These are phyloP conservation scores for Gentiana straminea DNA, from an alignment of 257 asterid genomes.

Conservation along the genomic window DNA sequence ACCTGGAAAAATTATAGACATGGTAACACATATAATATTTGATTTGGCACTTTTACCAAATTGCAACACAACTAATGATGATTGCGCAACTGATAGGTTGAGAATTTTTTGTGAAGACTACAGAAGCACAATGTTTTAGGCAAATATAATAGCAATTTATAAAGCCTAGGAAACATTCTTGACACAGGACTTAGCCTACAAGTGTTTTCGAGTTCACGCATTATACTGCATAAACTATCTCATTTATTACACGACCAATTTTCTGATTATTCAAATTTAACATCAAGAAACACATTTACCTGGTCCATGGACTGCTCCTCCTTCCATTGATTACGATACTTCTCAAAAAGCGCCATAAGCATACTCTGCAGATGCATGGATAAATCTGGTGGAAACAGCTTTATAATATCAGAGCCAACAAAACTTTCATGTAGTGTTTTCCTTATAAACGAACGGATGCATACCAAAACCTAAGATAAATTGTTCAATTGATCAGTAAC, in stretches of 20 bases:
- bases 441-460: constrained; percentile 30
- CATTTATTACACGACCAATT: neutral
- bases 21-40: too few relatives aligned
- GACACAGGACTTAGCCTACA: too few relatives aligned
- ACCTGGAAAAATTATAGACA: too few relatives aligned
- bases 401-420: constrained; percentile 20
- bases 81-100: too few relatives aligned
- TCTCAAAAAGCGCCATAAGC: constrained; percentile 26
- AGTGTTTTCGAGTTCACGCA: too few relatives aligned
- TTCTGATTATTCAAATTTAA: neutral
- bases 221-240: neutral
- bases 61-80: too few relatives aligned
- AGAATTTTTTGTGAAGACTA: too few relatives aligned
- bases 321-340: constrained; percentile 25
- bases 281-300: constrained; percentile 9
- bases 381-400: constrained; percentile 33
- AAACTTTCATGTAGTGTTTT: constrained; percentile 16
- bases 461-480: constrained; percentile 28
- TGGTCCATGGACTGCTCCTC: constrained; percentile 23
- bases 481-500: neutral
- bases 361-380: constrained; percentile 26
- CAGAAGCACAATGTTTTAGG: too few relatives aligned
- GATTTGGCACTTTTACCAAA: too few relatives aligned
- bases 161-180: too few relatives aligned
- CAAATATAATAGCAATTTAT: too few relatives aligned